Percentiles rank a stretch among this genome's conserved stretches.
These are phyloP conservation scores for Zangia roseola DNA, from an alignment of 768 basidiomycete species.

Conservation along the genomic window DNA sequence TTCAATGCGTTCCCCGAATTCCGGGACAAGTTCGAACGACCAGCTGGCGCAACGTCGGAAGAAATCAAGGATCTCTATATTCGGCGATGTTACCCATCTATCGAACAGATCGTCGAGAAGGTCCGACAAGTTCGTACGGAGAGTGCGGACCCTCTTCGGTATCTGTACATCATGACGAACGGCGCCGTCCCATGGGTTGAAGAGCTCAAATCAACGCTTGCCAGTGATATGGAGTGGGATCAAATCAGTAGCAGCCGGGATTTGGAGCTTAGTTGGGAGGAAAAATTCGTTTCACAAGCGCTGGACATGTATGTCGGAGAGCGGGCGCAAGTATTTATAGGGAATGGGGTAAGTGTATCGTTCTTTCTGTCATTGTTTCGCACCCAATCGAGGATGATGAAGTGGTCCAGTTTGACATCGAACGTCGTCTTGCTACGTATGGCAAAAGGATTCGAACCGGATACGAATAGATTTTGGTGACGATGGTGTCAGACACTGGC, in stretches of 20 bases:
- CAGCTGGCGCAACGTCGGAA: slow-evolving; percentile 21
- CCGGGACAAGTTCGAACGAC: slow-evolving; percentile 36
- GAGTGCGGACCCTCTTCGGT: slow-evolving; percentile 26
- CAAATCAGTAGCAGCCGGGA: slow-evolving; percentile 43
- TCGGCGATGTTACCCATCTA: slow-evolving; percentile 42
- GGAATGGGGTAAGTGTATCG: slow-evolving; percentile 46
- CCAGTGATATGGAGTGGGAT: slow-evolving; percentile 36
- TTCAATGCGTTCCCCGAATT: slow-evolving; percentile 47
- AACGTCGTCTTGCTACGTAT: slow-evolving; percentile 41
- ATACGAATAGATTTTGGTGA: slow-evolving; percentile 39
- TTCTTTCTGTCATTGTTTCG: neutral
- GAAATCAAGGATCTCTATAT: slow-evolving; percentile 28
- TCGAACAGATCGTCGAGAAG: slow-evolving; percentile 42
- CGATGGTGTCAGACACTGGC: neutral
- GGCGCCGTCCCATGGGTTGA: slow-evolving; percentile 41
- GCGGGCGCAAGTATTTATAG: slow-evolving; percentile 49
- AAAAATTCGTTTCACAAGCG: slow-evolving; percentile 43
- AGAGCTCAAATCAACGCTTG: slow-evolving; percentile 38
- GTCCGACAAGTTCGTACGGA: slow-evolving; percentile 34
- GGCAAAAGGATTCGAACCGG: slow-evolving; percentile 24
- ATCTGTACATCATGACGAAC: slow-evolving; percentile 51
- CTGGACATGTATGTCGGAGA: slow-evolving; percentile 52
- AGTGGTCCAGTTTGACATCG: slow-evolving; percentile 45
- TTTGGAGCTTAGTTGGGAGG: slow-evolving; percentile 40
- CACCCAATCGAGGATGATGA: slow-evolving; percentile 5